phyloP scores from a whole-genome alignment of 176 grass and related monocot species.

The Leersia perrieri region DNA sequence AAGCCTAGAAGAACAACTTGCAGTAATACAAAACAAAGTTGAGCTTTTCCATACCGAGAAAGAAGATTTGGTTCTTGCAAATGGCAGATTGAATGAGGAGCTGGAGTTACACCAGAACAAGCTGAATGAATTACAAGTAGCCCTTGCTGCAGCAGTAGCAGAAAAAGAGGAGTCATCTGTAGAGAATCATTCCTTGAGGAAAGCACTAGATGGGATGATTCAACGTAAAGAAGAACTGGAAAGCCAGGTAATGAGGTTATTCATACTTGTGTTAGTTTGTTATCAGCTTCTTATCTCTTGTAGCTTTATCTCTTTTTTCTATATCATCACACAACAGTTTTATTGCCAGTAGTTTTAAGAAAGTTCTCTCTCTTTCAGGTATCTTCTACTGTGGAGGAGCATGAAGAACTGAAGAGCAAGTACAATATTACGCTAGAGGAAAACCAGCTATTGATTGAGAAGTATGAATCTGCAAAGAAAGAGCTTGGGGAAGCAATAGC shows the following conservation, averaged over 20 bases:
- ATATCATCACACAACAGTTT: not conserved
- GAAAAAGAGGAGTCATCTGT: constrained; percentile 56
- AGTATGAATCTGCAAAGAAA: constrained; percentile 61
- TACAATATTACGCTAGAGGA: constrained; percentile 55
- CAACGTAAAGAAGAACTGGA: constrained; percentile 58
- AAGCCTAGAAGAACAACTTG: constrained; percentile 48
- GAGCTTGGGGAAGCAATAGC: constrained; percentile 62
- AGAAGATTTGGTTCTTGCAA: constrained; percentile 57
- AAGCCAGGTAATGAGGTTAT: constrained; percentile 60
- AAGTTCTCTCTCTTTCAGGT: constrained; percentile 37
- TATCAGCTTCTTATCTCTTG: not conserved
- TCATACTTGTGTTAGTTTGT: constrained; percentile 8
- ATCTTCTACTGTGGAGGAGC: constrained; percentile 52
- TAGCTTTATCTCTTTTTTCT: constrained; percentile 1
- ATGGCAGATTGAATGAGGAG: constrained; percentile 56
- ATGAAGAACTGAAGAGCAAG: constrained; percentile 43
- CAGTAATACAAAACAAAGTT: constrained; percentile 41
- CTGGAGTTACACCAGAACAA: constrained; percentile 58
- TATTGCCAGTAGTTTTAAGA: not conserved
- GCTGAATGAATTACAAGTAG: constrained; percentile 65
- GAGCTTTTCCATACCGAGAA: constrained; percentile 51
- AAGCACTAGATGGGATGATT: constrained; percentile 56
- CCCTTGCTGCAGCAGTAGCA: constrained; percentile 41
- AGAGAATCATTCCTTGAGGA: constrained; percentile 44
- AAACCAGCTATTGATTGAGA: constrained; percentile 57